These are phyloP conservation scores for Seiridium unicorne DNA, from an alignment of 2,329 filamentous ascomycete species.

Conservation along the genomic window DNA sequence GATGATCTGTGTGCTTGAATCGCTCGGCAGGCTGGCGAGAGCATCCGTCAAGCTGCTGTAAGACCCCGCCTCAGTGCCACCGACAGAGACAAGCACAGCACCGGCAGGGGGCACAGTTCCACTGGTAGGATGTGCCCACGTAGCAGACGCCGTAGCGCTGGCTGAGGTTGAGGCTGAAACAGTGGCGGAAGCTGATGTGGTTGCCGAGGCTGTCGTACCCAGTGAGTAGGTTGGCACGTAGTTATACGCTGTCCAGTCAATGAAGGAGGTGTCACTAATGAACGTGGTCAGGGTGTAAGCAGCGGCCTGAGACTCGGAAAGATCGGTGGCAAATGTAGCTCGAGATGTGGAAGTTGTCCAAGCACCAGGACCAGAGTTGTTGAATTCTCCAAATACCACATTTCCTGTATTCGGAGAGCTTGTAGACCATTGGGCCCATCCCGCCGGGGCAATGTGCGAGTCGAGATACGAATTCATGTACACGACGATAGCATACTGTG, in stretches of 20 bases:
- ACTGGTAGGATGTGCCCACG: conserved; percentile 32
- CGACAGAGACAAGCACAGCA: conserved; percentile 39
- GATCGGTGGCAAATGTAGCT: conserved; percentile 39
- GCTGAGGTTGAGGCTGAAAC: conserved; percentile 13
- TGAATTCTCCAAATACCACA: conserved; percentile 58
- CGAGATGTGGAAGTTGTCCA: conserved; percentile 39
- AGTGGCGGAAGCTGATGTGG: conserved; percentile 18
- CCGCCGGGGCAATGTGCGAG: conserved; percentile 28
- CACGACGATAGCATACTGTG: conserved; percentile 26
- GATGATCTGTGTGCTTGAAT: conserved; percentile 47
- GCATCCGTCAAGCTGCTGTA: conserved; percentile 28
- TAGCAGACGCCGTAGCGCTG: conserved; percentile 25
- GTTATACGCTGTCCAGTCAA: conserved; percentile 38
- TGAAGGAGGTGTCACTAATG: conserved; percentile 38
- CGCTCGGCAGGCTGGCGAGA: conserved; percentile 19
- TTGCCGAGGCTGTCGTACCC: conserved; percentile 7
- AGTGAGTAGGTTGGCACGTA: conserved; percentile 32
- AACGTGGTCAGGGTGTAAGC: conserved; percentile 34
- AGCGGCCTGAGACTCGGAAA: conserved; percentile 30
- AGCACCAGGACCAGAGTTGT: conserved; percentile 56
- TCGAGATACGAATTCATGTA: conserved; percentile 33
- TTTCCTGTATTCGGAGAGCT: conserved; percentile 29
- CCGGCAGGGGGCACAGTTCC: conserved; percentile 37
- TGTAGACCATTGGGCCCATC: conserved; percentile 31
- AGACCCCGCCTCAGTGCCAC: conserved; percentile 20